Evolutionary conservation across 192 early-diverging fungal genomes (phyloP).

Genomic region (Piromyces finnis): DNA sequence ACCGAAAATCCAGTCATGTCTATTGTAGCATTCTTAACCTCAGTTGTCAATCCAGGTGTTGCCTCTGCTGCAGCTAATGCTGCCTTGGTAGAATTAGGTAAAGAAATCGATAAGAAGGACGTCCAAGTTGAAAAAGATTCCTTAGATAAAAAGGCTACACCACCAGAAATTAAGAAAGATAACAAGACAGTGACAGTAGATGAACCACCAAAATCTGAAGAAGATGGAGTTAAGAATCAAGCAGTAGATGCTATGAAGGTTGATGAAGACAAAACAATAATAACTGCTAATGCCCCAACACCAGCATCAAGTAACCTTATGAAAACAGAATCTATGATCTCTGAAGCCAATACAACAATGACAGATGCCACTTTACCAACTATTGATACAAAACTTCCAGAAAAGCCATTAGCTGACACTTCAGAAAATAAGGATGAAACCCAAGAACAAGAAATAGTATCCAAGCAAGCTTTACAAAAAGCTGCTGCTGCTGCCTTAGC

Average conservation of each 20-base stretch:
- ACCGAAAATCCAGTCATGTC: conserved; percentile 84
- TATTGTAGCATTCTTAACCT: conserved; percentile 70
- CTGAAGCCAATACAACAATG: not conserved
- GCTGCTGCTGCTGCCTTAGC: conserved; percentile 77
- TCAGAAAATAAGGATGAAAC: not conserved
- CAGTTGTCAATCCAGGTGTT: conserved; percentile 70
- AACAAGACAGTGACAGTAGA: not conserved
- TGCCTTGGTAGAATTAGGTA: conserved; percentile 49
- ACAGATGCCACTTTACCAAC: too few relatives aligned
- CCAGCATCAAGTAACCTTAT: too few relatives aligned
- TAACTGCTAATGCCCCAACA: conserved; percentile 1
- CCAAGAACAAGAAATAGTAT: not conserved
- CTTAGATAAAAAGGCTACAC: not conserved
- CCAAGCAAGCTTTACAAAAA: conserved; percentile 30
- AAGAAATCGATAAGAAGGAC: not conserved
- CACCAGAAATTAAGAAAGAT: not conserved
- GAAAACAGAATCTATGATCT: too few relatives aligned
- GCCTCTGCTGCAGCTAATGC: conserved; percentile 74
- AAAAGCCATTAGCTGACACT: not conserved
- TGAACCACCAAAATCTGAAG: not conserved
- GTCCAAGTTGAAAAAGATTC: not conserved
- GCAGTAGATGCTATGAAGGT: conserved; percentile 7
- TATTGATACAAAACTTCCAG: not conserved
- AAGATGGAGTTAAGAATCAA: too few relatives aligned
- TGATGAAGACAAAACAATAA: conserved; percentile 2